These are phyloP conservation scores for Arthrobotrys sphaeroides DNA, from an alignment of 2,329 filamentous ascomycete species.

Conservation along the genomic window DNA sequence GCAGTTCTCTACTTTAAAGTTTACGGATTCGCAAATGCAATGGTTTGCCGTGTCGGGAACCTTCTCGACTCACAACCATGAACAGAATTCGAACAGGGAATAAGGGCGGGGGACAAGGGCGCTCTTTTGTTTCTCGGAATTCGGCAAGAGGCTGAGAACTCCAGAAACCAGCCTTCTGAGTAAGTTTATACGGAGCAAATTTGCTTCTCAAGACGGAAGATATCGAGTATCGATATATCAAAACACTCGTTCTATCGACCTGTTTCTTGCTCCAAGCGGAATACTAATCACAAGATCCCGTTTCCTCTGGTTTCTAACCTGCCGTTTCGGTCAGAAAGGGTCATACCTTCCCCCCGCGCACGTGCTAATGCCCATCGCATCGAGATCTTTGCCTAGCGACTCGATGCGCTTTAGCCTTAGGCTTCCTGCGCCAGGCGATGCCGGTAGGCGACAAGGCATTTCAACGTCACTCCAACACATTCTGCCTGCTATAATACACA, in stretches of 20 bases:
- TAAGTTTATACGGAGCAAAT: background rate
- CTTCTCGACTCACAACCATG: no score
- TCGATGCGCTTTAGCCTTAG: constrained; percentile 9
- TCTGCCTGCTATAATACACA: background rate
- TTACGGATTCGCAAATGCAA: no score
- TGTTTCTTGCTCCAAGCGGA: no score
- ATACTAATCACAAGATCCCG: constrained; percentile 16
- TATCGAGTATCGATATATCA: background rate
- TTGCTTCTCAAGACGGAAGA: background rate
- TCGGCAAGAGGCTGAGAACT: constrained; percentile 19
- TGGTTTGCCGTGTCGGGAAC: no score
- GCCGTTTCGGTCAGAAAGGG: background rate
- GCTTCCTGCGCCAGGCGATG: constrained; percentile 14
- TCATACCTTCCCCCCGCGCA: background rate
- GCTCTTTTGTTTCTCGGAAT: constrained; percentile 27
- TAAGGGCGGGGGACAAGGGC: no score
- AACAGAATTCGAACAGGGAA: no score
- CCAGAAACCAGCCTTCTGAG: constrained; percentile 13
- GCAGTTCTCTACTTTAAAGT: no score
- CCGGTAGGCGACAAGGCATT: background rate
- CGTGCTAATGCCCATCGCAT: constrained; percentile 8
- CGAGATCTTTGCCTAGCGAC: constrained; percentile 10
- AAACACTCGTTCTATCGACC: background rate
- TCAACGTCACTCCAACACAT: constrained; percentile 46
- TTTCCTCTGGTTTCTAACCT: background rate